Percentiles rank a stretch among this genome's conserved stretches.
phyloP scores from a whole-genome alignment of 1,284 basidiomycete genomes.

The Ceratobasidium sp. region DNA sequence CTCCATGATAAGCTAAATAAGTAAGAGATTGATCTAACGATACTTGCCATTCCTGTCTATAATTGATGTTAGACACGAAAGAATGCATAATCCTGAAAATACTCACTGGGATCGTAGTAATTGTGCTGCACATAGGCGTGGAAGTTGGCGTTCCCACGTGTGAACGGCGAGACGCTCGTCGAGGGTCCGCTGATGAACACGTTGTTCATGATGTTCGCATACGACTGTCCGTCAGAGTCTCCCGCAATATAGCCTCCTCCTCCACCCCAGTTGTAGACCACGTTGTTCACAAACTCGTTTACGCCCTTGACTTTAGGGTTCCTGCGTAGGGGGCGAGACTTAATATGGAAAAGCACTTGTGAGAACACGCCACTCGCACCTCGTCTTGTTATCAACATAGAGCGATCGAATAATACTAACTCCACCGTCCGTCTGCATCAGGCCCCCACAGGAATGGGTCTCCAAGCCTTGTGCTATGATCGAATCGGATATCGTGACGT shows the following conservation, averaged over 20 bases:
- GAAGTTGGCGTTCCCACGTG: slow-evolving; percentile 53
- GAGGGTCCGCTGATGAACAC: slow-evolving; percentile 50
- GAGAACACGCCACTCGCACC: slow-evolving; percentile 33
- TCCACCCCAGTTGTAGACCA: slow-evolving; percentile 52
- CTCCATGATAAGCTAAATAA: slow-evolving; percentile 29
- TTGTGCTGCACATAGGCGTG: slow-evolving; percentile 46
- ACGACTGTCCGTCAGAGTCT: slow-evolving; percentile 49
- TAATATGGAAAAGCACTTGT: background rate
- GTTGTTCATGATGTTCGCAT: slow-evolving; percentile 51
- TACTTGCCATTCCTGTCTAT: slow-evolving; percentile 14
- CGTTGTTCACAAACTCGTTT: slow-evolving; percentile 53
- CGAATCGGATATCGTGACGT: slow-evolving; percentile 51
- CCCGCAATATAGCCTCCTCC: slow-evolving; percentile 53
- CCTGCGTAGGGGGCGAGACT: background rate
- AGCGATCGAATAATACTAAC: slow-evolving; percentile 51
- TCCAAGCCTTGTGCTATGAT: slow-evolving; percentile 52
- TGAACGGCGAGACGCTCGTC: slow-evolving; percentile 43
- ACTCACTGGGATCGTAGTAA: slow-evolving; percentile 49
- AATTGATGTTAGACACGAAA: background rate
- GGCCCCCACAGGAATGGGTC: slow-evolving; percentile 51
- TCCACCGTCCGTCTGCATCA: slow-evolving; percentile 52
- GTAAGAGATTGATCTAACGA: background rate
- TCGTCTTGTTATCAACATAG: slow-evolving; percentile 52
- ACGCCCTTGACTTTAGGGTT: slow-evolving; percentile 53
- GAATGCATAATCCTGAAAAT: background rate